A percentile compares a stretch with the other conserved stretches of the same genome.
Evolutionary conservation across 306 rosid species (phyloP).

Genomic region (Spatholobus suberectus): DNA sequence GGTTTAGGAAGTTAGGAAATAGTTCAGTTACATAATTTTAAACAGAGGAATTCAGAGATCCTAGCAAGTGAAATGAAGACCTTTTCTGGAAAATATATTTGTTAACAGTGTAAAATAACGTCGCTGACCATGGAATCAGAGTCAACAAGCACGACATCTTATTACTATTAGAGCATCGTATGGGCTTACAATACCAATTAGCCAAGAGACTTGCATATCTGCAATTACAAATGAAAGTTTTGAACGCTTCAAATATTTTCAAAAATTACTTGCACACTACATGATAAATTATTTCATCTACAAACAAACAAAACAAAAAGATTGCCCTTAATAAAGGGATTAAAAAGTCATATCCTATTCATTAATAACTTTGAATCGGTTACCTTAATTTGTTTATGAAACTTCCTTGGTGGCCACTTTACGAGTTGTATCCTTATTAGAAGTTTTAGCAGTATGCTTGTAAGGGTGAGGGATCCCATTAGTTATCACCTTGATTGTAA

Average conservation of each 20-base stretch:
- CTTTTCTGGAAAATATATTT: neutral
- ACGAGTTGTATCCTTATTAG: constrained; percentile 34
- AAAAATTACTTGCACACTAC: neutral
- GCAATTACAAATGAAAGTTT: neutral
- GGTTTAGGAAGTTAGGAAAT: neutral
- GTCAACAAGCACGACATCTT: too few species aligned
- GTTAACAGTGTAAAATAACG: neutral
- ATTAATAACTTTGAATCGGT: neutral
- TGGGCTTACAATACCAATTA: neutral
- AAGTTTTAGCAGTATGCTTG: constrained; percentile 26
- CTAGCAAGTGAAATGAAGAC: neutral
- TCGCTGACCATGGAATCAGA: neutral
- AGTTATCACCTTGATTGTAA: constrained; percentile 57
- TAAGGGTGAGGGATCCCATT: constrained; percentile 39
- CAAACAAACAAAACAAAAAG: constrained; percentile 21
- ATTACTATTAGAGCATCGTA: neutral
- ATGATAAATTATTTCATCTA: neutral
- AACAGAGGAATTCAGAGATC: constrained; percentile 2
- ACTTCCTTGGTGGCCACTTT: constrained; percentile 58
- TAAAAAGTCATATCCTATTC: neutral
- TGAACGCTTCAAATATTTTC: neutral
- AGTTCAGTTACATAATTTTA: neutral
- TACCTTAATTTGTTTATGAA: constrained; percentile 53
- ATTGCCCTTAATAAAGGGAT: constrained; percentile 2
- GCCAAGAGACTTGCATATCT: neutral